phyloP scores from a whole-genome alignment of 208 protist species.

The Trypanosoma boissoni region DNA sequence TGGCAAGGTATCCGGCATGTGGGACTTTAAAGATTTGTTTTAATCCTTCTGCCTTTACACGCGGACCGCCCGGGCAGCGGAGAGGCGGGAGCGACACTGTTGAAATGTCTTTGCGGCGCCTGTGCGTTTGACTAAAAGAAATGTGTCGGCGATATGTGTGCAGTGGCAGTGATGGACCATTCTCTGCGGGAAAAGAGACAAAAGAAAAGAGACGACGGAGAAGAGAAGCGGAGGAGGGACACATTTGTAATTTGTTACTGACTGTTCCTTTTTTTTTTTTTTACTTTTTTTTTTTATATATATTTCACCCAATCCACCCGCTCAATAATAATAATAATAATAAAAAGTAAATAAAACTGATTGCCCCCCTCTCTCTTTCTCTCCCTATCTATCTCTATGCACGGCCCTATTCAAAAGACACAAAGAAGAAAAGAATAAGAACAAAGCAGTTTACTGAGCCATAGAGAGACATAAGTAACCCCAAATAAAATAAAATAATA shows the following conservation, averaged over 20 bases:
- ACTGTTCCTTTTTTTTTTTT: background rate
- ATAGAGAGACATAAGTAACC: no score
- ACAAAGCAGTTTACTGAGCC: no score
- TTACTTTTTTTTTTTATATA: background rate
- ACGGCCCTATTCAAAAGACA: no score
- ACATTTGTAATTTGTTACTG: background rate
- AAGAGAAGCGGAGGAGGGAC: background rate
- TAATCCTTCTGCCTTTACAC: constrained; percentile 71
- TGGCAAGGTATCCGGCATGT: constrained; percentile 77
- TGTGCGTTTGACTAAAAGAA: no score
- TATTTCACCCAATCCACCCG: background rate
- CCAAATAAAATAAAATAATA: no score
- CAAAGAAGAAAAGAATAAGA: no score
- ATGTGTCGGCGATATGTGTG: no score
- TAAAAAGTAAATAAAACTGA: background rate
- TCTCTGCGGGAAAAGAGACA: no score
- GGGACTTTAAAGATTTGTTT: constrained; percentile 88
- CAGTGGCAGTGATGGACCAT: no score
- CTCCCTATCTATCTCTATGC: background rate
- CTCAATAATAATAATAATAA: background rate
- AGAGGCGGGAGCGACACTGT: constrained; percentile 49
- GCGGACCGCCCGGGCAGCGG: constrained; percentile 79
- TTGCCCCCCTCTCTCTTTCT: background rate
- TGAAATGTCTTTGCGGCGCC: background rate
- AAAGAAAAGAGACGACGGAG: no score